phyloP scores from a whole-genome alignment of 129 eudicot species.

The Ambrosia artemisiifolia region DNA sequence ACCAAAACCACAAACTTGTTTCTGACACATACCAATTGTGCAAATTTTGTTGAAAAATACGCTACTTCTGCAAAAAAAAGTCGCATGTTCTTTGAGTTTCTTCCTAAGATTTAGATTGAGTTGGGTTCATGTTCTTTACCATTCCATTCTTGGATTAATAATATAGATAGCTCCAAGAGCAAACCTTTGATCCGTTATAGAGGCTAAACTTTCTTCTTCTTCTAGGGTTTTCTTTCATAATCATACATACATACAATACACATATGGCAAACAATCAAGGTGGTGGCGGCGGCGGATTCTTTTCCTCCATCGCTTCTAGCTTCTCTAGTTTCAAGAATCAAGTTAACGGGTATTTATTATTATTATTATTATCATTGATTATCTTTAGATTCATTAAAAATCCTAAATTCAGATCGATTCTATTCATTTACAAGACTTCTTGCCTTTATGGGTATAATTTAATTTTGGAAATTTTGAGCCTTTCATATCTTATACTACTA shows the following conservation, averaged over 20 bases:
- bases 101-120: conserved; percentile 10
- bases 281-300: conserved; percentile 40
- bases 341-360: conserved; percentile 48
- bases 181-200: conserved; percentile 13
- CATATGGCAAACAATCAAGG: conserved; percentile 48
- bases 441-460: background rate
- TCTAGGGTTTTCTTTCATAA: conserved; percentile 23
- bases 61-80: no score
- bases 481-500: background rate
- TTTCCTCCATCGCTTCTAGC: conserved; percentile 50
- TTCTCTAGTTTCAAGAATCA: conserved; percentile 46
- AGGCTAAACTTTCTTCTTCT: background rate
- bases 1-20: no score
- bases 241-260: background rate
- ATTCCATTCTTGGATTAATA: background rate
- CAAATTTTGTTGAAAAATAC: no score
- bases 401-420: no score
- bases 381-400: conserved; percentile 1
- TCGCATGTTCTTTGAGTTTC: conserved; percentile 17
- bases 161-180: background rate
- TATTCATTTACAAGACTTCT: no score
- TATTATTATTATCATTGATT: background rate
- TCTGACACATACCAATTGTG: no score
- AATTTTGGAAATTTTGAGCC: background rate
- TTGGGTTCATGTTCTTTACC: background rate